Evolutionary conservation across 805 yeast genomes (phyloP).

Genomic region (Candida succiphila): DNA sequence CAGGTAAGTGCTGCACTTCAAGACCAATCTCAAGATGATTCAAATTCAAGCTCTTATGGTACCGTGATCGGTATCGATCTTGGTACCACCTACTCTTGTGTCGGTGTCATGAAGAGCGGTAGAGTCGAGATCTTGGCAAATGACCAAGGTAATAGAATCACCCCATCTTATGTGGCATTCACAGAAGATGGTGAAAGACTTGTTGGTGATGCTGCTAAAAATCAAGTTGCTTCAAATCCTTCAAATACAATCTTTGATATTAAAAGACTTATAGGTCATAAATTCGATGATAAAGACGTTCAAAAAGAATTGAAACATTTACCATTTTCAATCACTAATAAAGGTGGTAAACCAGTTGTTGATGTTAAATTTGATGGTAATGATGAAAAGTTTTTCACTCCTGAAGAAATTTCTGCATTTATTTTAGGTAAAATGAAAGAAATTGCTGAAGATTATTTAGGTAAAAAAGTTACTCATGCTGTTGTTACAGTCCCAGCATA

Average conservation of each 20-base stretch:
- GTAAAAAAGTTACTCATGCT: slow-evolving; percentile 76
- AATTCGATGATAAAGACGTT: slow-evolving; percentile 72
- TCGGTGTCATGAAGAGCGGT: slow-evolving; percentile 50
- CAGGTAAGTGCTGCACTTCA: slow-evolving; percentile 14
- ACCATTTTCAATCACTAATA: slow-evolving; percentile 75
- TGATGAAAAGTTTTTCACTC: slow-evolving; percentile 77
- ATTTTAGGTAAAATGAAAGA: slow-evolving; percentile 83
- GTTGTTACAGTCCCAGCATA: slow-evolving; percentile 92
- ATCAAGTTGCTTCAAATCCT: slow-evolving; percentile 97
- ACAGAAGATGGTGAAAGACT: slow-evolving; percentile 89
- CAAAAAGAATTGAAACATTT: slow-evolving; percentile 75
- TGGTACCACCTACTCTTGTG: slow-evolving; percentile 98
- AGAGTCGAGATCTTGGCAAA: slow-evolving; percentile 92
- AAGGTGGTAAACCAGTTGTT: slow-evolving; percentile 79
- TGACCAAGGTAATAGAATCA: slow-evolving; percentile 98
- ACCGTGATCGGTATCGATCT: slow-evolving; percentile 84
- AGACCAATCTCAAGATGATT: slow-evolving; percentile 11
- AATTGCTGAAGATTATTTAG: slow-evolving; percentile 87
- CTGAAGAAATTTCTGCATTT: slow-evolving; percentile 94
- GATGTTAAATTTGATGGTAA: slow-evolving; percentile 77
- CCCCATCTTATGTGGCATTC: slow-evolving; percentile 95
- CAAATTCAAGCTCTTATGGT: slow-evolving; percentile 21
- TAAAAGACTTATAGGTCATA: slow-evolving; percentile 86
- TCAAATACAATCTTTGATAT: slow-evolving; percentile 90
- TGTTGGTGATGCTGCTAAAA: slow-evolving; percentile 97